Percentiles rank a stretch among this genome's conserved stretches.
Conservation (phyloP, 2,329 filamentous ascomycete genomes). For the Tolypocladium tropicale region DNA sequence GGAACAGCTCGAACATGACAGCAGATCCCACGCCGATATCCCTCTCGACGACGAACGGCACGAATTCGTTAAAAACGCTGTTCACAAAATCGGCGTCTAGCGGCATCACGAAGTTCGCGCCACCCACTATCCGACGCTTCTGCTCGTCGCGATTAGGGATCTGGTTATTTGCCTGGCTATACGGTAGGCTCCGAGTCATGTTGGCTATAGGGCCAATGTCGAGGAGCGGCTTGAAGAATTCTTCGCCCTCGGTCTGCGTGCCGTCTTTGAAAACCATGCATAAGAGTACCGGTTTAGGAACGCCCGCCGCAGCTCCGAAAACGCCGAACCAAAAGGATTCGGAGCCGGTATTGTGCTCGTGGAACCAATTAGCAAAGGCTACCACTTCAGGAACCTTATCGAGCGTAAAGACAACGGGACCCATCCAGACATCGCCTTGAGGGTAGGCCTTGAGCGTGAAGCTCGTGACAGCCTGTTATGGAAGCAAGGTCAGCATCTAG, state of each 20-base stretch:
- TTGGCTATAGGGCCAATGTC: slow-evolving; percentile 23
- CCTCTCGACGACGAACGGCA: slow-evolving; percentile 10
- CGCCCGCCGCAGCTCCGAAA: slow-evolving; percentile 19
- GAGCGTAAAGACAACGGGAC: slow-evolving; percentile 14
- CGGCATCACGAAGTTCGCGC: slow-evolving; percentile 29
- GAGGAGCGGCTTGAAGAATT: slow-evolving; percentile 23
- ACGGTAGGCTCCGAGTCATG: slow-evolving; percentile 25
- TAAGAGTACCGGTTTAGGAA: background rate
- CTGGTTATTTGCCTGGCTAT: slow-evolving; percentile 25
- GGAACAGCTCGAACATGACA: slow-evolving; percentile 25
- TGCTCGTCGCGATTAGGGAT: slow-evolving; percentile 16
- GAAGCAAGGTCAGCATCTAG: background rate
- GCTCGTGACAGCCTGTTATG: slow-evolving; percentile 16
- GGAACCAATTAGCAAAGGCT: slow-evolving; percentile 17
- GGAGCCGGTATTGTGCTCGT: slow-evolving; percentile 13
- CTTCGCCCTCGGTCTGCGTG: slow-evolving; percentile 19
- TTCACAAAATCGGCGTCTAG: slow-evolving; percentile 17
- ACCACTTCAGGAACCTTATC: slow-evolving; percentile 17
- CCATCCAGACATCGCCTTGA: slow-evolving; percentile 21
- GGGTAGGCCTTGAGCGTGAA: slow-evolving; percentile 23
- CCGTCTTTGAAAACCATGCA: slow-evolving; percentile 13
- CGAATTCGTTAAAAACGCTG: slow-evolving; percentile 17
- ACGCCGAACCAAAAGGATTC: slow-evolving; percentile 10
- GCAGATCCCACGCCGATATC: slow-evolving; percentile 11
- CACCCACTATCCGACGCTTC: slow-evolving; percentile 26